Evolutionary conservation across 805 yeast species (phyloP).

Genomic region (Candida insectorum): DNA sequence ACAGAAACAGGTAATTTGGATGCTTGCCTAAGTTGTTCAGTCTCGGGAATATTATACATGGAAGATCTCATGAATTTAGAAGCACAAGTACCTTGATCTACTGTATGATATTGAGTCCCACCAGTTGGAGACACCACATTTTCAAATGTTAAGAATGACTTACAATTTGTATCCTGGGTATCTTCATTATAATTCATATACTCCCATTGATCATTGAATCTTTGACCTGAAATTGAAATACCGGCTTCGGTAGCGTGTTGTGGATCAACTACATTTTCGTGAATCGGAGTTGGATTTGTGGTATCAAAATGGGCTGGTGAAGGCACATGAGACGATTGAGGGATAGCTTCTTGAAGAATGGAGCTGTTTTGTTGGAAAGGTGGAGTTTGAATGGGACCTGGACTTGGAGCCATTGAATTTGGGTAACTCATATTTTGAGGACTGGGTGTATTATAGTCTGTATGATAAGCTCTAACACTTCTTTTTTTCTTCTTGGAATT

Average conservation of each 20-base stretch:
- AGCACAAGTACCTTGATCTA: conserved; percentile 82
- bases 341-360: too few relatives aligned
- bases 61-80: conserved; percentile 77
- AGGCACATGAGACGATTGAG: not conserved
- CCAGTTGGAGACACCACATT: conserved; percentile 83
- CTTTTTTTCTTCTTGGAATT: conserved; percentile 26
- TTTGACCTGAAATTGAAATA: conserved; percentile 13
- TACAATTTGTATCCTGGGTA: conserved; percentile 31
- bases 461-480: conserved; percentile 28
- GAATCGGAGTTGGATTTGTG: conserved; percentile 1
- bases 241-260: conserved; percentile 2
- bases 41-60: conserved; percentile 78
- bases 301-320: too few relatives aligned
- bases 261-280: conserved; percentile 5
- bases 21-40: conserved; percentile 63
- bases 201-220: conserved; percentile 22
- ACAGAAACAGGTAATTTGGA: conserved; percentile 81
- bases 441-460: conserved; percentile 15
- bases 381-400: conserved; percentile 2
- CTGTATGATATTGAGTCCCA: conserved; percentile 61
- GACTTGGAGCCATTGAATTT: conserved; percentile 5
- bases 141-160: conserved; percentile 65
- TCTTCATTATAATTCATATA: conserved; percentile 21
- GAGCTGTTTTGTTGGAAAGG: too few relatives aligned
- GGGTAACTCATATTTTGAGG: not conserved